Evolutionary conservation across 306 rosid genomes (phyloP).

Genomic region (Trifolium fragiferum): DNA sequence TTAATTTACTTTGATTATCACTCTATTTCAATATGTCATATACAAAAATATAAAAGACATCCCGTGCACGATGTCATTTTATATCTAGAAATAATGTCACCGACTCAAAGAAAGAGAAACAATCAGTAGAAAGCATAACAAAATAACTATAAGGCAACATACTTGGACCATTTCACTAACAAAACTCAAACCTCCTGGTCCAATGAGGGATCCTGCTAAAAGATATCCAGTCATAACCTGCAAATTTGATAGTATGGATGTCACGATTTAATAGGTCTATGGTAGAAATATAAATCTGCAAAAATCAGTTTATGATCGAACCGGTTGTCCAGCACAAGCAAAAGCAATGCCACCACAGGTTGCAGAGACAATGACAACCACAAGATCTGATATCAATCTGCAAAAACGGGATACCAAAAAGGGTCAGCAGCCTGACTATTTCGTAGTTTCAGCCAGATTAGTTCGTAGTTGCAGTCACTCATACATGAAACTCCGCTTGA

Average conservation of each 20-base stretch:
- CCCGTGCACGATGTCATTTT: conserved; percentile 10
- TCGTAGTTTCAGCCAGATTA: conserved; percentile 39
- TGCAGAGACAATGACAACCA: conserved; percentile 95
- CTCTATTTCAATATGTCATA: conserved; percentile 9
- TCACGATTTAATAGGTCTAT: conserved; percentile 26
- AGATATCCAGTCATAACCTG: conserved; percentile 94
- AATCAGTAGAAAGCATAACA: conserved; percentile 3
- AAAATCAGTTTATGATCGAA: conserved; percentile 52
- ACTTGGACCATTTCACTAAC: conserved; percentile 99
- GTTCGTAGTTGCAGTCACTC: conserved; percentile 42
- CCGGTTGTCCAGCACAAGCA: conserved; percentile 99
- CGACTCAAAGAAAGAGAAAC: conserved; percentile 16
- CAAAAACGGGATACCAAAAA: conserved; percentile 45
- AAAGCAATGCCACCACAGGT: conserved; percentile 98
- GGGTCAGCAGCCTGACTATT: conserved; percentile 41
- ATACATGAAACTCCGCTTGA: conserved; percentile 22
- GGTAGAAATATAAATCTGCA: conserved; percentile 21
- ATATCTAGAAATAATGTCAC: conserved; percentile 15
- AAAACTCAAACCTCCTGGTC: conserved; percentile 96
- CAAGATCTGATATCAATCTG: conserved; percentile 94
- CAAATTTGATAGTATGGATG: conserved; percentile 40
- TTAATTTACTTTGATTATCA: conserved; percentile 19
- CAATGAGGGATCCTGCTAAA: conserved; percentile 87
- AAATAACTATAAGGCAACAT: conserved; percentile 52
- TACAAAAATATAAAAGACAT: conserved; percentile 24